Base-by-base conservation (phyloP, 805 yeast genomes). In the Komagataella phaffii region DNA sequence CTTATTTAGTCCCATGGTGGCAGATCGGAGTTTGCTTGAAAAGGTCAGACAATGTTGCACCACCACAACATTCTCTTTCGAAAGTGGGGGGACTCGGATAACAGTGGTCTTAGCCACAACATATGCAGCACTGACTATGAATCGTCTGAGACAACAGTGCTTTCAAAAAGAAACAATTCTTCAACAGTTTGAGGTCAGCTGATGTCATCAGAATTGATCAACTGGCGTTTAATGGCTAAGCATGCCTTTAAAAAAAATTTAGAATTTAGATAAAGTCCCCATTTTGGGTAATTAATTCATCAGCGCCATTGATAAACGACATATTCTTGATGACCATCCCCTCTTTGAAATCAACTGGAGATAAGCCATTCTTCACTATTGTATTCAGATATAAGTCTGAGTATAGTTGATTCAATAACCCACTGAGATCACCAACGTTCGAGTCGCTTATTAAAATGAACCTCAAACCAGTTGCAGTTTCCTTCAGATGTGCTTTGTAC, bases 401-500 rank as follows among this genome's bases (percentile, higher is more conserved):
- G 65, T 85, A 86, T 24, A 87, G 72, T 53, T 76, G 79, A 58
- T 74, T 74, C 51, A 87, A 66, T 7, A 74, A 77, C 8, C 63
- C 62, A 58, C 79, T 81, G 52, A 85, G 60, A 56, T 79, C 75
- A 50, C 80, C 83, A 8, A 77, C 71, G 1, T 59, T 59, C 36
- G 78, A 75, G 64, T 88, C 96, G 7, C 91, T 81, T 24, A 89
- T 65, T 21, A 90, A 62, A 40, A 86, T 81, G 58, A 91, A 80
- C 64, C 87, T 81, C 53, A 90, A 67, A 44, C 88, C 89, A 1
- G 93, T 77, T 4, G 88, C 79, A 1, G 95, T 80, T 63, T 88
- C 96, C 59, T 74, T 77, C 57, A 79, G 83, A 62, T 91, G 97
- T 24, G 88, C 80, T 55, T 90, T 75, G 64, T 84, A 90, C 55